A percentile compares a stretch with the other conserved stretches of the same genome.
phyloP scores from a whole-genome alignment of 148 eudicot genomes.

The Rhododendron griersonianum region DNA sequence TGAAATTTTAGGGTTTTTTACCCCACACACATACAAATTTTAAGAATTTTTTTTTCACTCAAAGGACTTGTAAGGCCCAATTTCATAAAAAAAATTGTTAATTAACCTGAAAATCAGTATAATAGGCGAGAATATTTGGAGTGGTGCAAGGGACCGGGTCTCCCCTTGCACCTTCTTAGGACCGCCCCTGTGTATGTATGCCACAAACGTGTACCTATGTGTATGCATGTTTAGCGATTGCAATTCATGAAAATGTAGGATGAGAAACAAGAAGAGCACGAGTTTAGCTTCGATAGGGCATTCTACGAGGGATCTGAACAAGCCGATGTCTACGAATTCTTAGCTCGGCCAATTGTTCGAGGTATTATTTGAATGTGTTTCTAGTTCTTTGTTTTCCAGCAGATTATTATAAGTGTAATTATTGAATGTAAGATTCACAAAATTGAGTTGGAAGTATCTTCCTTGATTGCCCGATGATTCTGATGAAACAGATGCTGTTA shows the following conservation, averaged over 20 bases:
- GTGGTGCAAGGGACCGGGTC: too few species aligned
- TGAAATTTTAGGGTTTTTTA: too few species aligned
- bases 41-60: too few species aligned
- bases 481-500: slow-evolving; percentile 53
- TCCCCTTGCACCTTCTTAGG: too few species aligned
- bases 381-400: background rate
- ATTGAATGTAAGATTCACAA: background rate
- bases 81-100: too few species aligned
- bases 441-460: background rate
- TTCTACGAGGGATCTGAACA: slow-evolving; percentile 72
- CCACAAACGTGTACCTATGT: background rate
- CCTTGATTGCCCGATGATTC: background rate
- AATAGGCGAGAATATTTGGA: too few species aligned
- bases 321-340: slow-evolving; percentile 56
- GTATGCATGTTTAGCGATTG: background rate
- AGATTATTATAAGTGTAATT: background rate
- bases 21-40: too few species aligned
- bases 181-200: too few species aligned
- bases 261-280: slow-evolving; percentile 73
- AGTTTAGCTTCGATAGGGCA: slow-evolving; percentile 66
- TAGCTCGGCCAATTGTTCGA: slow-evolving; percentile 66
- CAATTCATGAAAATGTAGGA: slow-evolving; percentile 38
- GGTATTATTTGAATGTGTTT: slow-evolving; percentile 31
- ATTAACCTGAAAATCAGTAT: too few species aligned
- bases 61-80: too few species aligned